Evolutionary conservation across 352 stramenopile genomes (phyloP).

Genomic region (Pythium pectinolyticum): DNA sequence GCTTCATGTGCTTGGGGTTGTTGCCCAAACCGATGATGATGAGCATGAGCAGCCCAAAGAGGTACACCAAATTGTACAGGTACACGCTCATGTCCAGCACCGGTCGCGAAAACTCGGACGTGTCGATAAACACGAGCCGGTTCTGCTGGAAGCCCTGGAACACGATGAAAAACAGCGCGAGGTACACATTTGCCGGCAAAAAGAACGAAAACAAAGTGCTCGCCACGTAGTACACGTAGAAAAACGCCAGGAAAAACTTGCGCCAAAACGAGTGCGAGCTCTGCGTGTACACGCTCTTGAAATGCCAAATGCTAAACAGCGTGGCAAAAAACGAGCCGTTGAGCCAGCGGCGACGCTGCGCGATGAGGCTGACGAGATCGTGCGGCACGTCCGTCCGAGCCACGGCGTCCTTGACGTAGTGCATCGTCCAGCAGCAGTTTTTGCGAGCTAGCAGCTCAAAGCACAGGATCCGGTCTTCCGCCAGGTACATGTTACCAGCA

Average conservation of each 20-base stretch:
- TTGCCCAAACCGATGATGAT: conserved; percentile 87
- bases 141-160: conserved; percentile 90
- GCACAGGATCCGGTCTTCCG: conserved; percentile 83
- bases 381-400: conserved; percentile 82
- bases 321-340: conserved; percentile 88
- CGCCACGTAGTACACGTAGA: conserved; percentile 79
- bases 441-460: conserved; percentile 85
- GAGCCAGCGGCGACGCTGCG: conserved; percentile 84
- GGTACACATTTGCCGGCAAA: conserved; percentile 79
- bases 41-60: conserved; percentile 78
- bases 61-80: conserved; percentile 79
- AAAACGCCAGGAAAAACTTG: conserved; percentile 68
- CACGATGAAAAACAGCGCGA: conserved; percentile 85
- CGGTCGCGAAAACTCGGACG: conserved; percentile 54
- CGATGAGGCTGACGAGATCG: conserved; percentile 81
- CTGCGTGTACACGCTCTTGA: conserved; percentile 80
- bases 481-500: conserved; percentile 88
- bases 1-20: conserved; percentile 87
- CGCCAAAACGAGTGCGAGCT: conserved; percentile 70
- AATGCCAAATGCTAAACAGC: conserved; percentile 88
- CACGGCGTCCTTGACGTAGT: conserved; percentile 84
- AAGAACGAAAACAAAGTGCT: conserved; percentile 75
- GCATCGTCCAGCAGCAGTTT: conserved; percentile 85
- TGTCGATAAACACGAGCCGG: conserved; percentile 77
- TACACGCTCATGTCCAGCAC: conserved; percentile 70